Base-by-base conservation (phyloP, 768 basidiomycete genomes). In the Cantharellus cinnabarinus region DNA sequence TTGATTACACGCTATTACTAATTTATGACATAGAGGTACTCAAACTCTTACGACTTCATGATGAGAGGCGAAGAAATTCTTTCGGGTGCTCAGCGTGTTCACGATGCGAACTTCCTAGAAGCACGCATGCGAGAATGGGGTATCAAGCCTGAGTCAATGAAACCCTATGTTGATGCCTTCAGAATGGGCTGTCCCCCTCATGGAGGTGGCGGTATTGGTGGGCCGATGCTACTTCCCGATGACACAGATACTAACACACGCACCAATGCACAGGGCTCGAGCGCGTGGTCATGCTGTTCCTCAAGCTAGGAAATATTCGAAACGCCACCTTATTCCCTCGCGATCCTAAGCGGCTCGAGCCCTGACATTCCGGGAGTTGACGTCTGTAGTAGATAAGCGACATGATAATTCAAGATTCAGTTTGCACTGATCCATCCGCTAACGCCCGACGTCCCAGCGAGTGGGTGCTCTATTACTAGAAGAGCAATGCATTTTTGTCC, bases 1-100 rank as follows among this genome's bases (percentile, higher is more conserved):
- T 41, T 57, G 38, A 57, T 41, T 40, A 15, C 37, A 14, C 34
- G 4, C 7, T 10, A 7, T 54, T 4, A 29, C 42, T 42, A 20
- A 34, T 39, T 4, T 42, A 29, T 50, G 38, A 52, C 60, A n/a
- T 41, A 58, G 48, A 41, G 54, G 29, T 63, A 95, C 44, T 97
- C 95, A 56, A 98, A 98, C 72, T 98, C 95, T 34, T 99, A 98
- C 71, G 95, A 99, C 72, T 98, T 99, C 74, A 98, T 99, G 79
- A 97, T 99, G 94, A 81, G 95, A 40, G 95, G 95, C 5, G 91
- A 99, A 72, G 95, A 99, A 71, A 98, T 99, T 67, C 77, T 98
- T 44, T 97, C 94, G 2, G 95, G 95, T 14, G 95, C 94, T 37
- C 95, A 99, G 70, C 90, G 95, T 71, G 83, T 98, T 59, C 95